Base-by-base conservation (phyloP, 345 rosid genomes). In the Combretum micranthum region DNA sequence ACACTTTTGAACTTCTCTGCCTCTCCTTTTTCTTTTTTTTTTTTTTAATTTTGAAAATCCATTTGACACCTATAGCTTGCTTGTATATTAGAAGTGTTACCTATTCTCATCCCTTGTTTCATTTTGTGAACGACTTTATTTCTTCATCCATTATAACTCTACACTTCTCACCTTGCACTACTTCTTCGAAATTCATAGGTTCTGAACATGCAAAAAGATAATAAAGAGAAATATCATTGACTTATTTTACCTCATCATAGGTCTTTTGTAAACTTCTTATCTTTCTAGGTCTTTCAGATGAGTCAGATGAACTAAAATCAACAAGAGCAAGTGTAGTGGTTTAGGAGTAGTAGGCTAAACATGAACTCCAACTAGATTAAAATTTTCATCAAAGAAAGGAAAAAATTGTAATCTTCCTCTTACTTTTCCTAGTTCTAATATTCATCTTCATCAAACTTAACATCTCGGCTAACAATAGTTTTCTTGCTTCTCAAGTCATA, bases 141-240 rank as follows among this genome's bases (percentile, higher is more conserved):
- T 62, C 59, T 16, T 52, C 25, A 4, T 62, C 14, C 66, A 62
- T 62, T 12, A 43, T n/a, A 9, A 42, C 8, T 12, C 45, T 50
- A 20, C 52, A 22, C 15, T 42, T 44, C 2, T 19, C 22, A 1
- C 21, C 15, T n/a, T 25, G 21, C 2, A 13, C 0, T 11, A 44
- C 66, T 19, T 52, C 20, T 25, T 25, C 26, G 16, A 13, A 6
- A 12, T 21, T 17, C 14, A 10, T 16, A 42, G 58, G 26, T 4
- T 45, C 44, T 18, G 3, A 17, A 42, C 14, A 3, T 14, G 15
- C 37, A 44, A 52, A 16, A 18, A 61, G 8, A 50, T 19, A 17
- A 13, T 37, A 19, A 25, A 47, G 39, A 44, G 26, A 25, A 25
- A 25, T 25, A 25, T 25, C 26, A 2, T 2, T n/a, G 10, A 20